Evolutionary conservation across 2,329 filamentous ascomycete species (phyloP).

Genomic region (Aschersonia sp.): DNA sequence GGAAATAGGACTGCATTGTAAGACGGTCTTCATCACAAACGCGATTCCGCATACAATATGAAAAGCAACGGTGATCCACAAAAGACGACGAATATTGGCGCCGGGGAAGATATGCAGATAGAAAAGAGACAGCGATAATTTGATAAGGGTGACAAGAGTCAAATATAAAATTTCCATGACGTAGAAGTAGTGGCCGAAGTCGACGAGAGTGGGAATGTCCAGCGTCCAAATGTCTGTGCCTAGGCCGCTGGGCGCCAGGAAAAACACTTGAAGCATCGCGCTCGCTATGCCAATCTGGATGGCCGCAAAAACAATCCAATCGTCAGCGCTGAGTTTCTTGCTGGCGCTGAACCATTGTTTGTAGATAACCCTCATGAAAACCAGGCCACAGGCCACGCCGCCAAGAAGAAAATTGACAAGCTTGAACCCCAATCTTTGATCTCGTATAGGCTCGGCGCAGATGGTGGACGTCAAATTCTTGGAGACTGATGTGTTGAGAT

Average conservation of each 20-base stretch:
- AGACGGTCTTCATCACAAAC: constrained; percentile 23
- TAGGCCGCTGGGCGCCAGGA: constrained; percentile 19
- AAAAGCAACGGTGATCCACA: constrained; percentile 21
- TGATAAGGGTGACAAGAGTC: constrained; percentile 23
- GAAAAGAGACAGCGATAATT: constrained; percentile 32
- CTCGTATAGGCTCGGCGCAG: constrained; percentile 7
- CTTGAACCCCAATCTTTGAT: constrained; percentile 15
- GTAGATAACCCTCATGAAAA: constrained; percentile 17
- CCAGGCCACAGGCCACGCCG: constrained; percentile 17
- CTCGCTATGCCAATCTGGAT: constrained; percentile 9
- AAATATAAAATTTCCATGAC: constrained; percentile 25
- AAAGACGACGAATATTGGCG: constrained; percentile 15
- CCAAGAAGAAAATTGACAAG: constrained; percentile 14
- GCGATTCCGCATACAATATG: constrained; percentile 18
- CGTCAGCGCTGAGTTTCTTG: constrained; percentile 16
- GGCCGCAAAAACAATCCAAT: constrained; percentile 14
- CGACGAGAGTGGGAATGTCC: constrained; percentile 18
- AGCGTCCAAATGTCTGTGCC: constrained; percentile 29
- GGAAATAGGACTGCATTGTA: constrained; percentile 29
- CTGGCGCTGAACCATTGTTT: constrained; percentile 12
- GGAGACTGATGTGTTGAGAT: constrained; percentile 1
- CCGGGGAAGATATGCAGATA: constrained; percentile 32
- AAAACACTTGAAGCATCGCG: constrained; percentile 11
- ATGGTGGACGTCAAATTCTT: constrained; percentile 8
- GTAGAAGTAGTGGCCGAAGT: constrained; percentile 23